phyloP scores from a whole-genome alignment of 768 basidiomycete species.

The Leccinum ochraceum region DNA sequence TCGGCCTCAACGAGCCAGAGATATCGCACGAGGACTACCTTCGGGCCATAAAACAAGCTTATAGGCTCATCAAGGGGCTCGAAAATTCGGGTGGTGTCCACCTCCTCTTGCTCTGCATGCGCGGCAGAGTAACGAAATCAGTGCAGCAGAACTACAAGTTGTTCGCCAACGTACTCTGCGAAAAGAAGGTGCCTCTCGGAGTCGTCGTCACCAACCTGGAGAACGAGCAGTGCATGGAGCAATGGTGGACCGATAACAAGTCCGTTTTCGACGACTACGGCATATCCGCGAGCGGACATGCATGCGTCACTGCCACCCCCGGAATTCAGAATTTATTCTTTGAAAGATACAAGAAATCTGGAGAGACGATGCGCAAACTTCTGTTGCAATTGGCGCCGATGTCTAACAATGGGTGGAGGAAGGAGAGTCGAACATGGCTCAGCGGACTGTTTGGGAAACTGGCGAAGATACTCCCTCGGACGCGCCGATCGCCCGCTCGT shows the following conservation, averaged over 20 bases:
- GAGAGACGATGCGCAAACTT: constrained; percentile 20
- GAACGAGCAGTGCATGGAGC: constrained; percentile 34
- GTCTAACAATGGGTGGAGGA: constrained; percentile 16
- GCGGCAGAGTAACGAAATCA: constrained; percentile 38
- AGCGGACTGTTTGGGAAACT: constrained; percentile 21
- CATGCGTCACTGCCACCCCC: constrained; percentile 41
- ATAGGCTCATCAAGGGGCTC: constrained; percentile 36
- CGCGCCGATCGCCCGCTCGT: constrained; percentile 1
- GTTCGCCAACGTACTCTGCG: constrained; percentile 42
- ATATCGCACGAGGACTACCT: constrained; percentile 20
- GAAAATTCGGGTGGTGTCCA: constrained; percentile 36
- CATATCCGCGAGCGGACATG: constrained; percentile 36
- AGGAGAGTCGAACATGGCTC: constrained; percentile 21
- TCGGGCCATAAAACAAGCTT: constrained; percentile 30
- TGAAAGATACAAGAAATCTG: constrained; percentile 35
- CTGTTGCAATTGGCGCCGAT: constrained; percentile 10
- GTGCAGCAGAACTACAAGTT: constrained; percentile 40
- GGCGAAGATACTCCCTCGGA: constrained; percentile 17
- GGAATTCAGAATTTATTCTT: constrained; percentile 25
- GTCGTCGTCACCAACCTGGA: constrained; percentile 44
- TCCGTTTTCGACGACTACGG: constrained; percentile 28
- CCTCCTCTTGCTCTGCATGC: constrained; percentile 42
- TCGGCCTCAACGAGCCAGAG: constrained; percentile 33
- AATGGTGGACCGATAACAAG: constrained; percentile 42
- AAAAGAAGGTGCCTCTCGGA: constrained; percentile 36